A percentile compares a stretch with the other conserved stretches of the same genome.
phyloP scores from a whole-genome alignment of 1,284 basidiomycete genomes.

The Cutaneotrichosporon cutaneum region DNA sequence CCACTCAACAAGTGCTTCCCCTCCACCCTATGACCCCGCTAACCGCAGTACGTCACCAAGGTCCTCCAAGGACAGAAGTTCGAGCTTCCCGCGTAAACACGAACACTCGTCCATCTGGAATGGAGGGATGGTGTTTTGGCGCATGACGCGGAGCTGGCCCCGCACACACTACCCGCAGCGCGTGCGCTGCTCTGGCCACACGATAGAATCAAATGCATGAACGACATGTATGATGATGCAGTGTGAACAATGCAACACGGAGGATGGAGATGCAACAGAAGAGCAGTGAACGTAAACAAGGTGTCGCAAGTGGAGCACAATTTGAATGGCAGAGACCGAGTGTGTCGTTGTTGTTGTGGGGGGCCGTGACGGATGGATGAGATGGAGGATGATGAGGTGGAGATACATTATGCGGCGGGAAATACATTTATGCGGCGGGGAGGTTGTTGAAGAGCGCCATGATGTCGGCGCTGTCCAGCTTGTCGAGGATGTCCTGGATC shows the following conservation, averaged over 20 bases:
- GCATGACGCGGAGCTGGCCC: constrained; percentile 1
- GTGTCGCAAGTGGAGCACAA: not conserved
- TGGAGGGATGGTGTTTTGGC: constrained; percentile 3
- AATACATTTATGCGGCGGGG: constrained; percentile 18
- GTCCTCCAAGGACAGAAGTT: constrained; percentile 56
- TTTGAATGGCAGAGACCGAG: not conserved
- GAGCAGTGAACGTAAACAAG: not conserved
- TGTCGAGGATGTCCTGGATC: constrained; percentile 14
- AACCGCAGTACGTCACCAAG: constrained; percentile 32
- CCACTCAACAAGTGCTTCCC: not conserved
- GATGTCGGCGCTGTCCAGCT: constrained; percentile 22
- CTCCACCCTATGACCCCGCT: not conserved
- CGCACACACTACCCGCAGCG: not conserved
- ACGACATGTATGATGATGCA: constrained; percentile 14
- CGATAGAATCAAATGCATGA: constrained; percentile 18
- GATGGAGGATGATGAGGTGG: not conserved
- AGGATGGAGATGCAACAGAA: not conserved
- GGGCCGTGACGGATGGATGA: not conserved
- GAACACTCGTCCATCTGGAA: not conserved
- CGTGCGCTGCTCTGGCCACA: not conserved
- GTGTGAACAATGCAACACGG: not conserved
- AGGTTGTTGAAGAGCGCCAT: constrained; percentile 26
- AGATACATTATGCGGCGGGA: constrained; percentile 11
- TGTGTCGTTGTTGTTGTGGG: not conserved
- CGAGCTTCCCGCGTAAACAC: constrained; percentile 50